phyloP scores from a whole-genome alignment of 2,329 filamentous ascomycete genomes.

The Clonostachys rhizophaga region DNA sequence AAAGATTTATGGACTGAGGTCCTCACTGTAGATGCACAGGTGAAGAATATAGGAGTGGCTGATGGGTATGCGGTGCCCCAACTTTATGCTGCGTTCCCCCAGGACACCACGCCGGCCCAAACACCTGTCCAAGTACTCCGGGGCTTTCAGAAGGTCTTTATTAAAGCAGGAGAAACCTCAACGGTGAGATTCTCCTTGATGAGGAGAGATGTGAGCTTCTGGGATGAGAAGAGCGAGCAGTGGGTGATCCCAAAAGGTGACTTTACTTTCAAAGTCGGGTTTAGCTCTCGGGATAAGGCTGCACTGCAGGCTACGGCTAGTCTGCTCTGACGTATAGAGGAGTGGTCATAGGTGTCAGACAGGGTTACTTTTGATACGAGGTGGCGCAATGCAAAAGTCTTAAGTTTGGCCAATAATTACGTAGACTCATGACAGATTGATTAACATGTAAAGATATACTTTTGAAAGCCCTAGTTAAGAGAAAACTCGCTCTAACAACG shows the following conservation, averaged over 20 bases:
- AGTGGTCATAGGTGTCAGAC: too few species aligned
- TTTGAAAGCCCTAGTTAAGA: too few species aligned
- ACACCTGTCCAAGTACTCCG: conserved; percentile 58
- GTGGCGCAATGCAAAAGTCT: too few species aligned
- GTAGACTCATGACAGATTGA: too few species aligned
- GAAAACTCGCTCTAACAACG: too few species aligned
- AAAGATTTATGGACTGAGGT: conserved; percentile 46
- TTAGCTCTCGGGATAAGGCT: conserved; percentile 1
- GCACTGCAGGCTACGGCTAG: too few species aligned
- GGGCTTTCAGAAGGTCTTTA: conserved; percentile 58
- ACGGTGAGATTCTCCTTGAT: conserved; percentile 50
- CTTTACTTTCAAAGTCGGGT: conserved; percentile 15
- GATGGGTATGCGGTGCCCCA: conserved; percentile 25
- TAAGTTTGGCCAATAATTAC: too few species aligned
- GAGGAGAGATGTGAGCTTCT: conserved; percentile 61
- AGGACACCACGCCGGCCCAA: conserved; percentile 25
- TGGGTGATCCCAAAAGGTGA: conserved; percentile 38
- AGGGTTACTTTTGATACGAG: too few species aligned
- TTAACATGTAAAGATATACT: too few species aligned
- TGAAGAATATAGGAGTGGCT: conserved; percentile 41
- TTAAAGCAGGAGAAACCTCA: conserved; percentile 42
- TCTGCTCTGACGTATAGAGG: too few species aligned
- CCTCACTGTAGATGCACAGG: conserved; percentile 24
- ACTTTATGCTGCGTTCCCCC: conserved; percentile 25
- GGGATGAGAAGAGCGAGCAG: conserved; percentile 56